These are phyloP conservation scores for Sporisorium iseilematis-ciliati DNA, from an alignment of 1,284 basidiomycete species.

Conservation along the genomic window DNA sequence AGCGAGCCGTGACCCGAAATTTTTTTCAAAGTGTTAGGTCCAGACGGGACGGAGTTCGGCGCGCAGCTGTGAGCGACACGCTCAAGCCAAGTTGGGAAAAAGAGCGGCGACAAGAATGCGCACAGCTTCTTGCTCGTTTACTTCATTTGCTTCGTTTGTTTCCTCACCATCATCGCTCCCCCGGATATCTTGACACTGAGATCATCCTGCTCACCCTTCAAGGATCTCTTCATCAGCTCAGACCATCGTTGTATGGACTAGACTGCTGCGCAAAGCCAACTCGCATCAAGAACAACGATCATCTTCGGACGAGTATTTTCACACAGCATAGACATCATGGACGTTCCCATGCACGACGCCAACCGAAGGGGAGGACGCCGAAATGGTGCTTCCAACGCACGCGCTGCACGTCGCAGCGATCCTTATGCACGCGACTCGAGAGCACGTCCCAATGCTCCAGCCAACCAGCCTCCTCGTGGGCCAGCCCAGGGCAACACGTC, in stretches of 20 bases:
- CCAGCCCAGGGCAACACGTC: background rate
- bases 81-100: no score
- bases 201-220: background rate
- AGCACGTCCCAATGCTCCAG: slow-evolving; percentile 16
- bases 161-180: background rate
- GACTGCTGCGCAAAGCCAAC: background rate
- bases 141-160: background rate
- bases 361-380: slow-evolving; percentile 31
- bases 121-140: no score
- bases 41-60: no score
- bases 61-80: no score
- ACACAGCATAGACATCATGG: slow-evolving; percentile 19
- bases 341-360: slow-evolving; percentile 42
- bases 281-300: background rate
- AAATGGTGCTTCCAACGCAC: slow-evolving; percentile 26
- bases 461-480: slow-evolving; percentile 12
- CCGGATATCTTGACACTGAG: background rate
- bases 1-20: no score
- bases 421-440: slow-evolving; percentile 44
- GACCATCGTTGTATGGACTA: background rate
- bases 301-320: background rate
- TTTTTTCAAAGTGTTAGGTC: no score
- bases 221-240: background rate
- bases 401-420: slow-evolving; percentile 44
- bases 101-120: no score